These are phyloP conservation scores for Dioscorea zingiberensis DNA, from an alignment of 106 monocot species.

Conservation along the genomic window DNA sequence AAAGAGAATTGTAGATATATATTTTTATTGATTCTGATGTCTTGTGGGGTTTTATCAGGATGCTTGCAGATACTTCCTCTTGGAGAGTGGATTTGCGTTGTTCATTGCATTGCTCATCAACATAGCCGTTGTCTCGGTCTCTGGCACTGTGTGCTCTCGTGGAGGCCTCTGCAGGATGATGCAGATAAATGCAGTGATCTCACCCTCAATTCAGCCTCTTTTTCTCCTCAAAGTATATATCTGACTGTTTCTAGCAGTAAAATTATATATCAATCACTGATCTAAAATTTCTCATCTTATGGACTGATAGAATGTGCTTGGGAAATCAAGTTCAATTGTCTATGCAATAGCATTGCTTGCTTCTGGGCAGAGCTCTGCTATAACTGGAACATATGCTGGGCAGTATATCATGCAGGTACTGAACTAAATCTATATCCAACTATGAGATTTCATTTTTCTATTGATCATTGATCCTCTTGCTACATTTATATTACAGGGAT, in stretches of 20 bases:
- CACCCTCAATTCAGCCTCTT: slow-evolving; percentile 42
- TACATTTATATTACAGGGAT: slow-evolving; percentile 56
- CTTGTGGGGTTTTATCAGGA: slow-evolving; percentile 12
- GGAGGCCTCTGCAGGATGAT: slow-evolving; percentile 11
- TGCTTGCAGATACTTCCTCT: slow-evolving; percentile 51
- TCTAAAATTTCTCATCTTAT: not conserved
- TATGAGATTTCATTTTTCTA: not conserved
- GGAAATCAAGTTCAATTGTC: slow-evolving; percentile 58
- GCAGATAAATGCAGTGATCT: slow-evolving; percentile 34
- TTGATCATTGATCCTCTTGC: too few relatives aligned
- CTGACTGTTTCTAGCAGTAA: not conserved
- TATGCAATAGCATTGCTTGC: slow-evolving; percentile 77
- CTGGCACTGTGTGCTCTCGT: slow-evolving; percentile 34
- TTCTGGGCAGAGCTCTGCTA: slow-evolving; percentile 80
- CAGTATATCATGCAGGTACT: slow-evolving; percentile 88
- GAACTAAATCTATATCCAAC: not conserved
- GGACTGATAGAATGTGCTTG: slow-evolving; percentile 53
- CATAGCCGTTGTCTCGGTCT: slow-evolving; percentile 51
- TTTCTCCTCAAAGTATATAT: slow-evolving; percentile 44
- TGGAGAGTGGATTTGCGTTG: slow-evolving; percentile 56
- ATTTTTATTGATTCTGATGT: not conserved
- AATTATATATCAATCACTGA: not conserved
- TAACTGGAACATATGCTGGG: slow-evolving; percentile 84
- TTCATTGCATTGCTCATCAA: slow-evolving; percentile 54
- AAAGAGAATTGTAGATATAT: not conserved